Conservation (phyloP, 148 eudicot genomes). For the Diospyros kaki region DNA sequence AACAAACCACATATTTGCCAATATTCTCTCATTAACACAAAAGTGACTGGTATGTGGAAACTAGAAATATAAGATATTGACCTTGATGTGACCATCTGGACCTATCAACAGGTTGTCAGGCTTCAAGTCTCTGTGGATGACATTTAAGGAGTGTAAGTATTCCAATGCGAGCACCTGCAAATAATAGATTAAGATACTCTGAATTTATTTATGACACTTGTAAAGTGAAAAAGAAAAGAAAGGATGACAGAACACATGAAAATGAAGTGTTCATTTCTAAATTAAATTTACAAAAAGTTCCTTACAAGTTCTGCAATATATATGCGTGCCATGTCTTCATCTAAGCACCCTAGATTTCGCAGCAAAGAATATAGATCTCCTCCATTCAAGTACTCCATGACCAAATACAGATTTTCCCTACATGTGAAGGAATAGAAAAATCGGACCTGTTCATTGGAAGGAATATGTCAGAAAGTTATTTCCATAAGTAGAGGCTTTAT, state of each 20-base stretch:
- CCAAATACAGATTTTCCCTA: constrained; percentile 95
- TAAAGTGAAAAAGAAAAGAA: constrained; percentile 10
- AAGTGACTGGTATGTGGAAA: neutral
- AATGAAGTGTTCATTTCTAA: constrained; percentile 9
- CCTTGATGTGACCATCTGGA: constrained; percentile 99
- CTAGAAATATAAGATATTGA: constrained; percentile 26
- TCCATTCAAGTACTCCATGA: constrained; percentile 98
- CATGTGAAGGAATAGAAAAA: constrained; percentile 99
- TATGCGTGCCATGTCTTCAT: constrained; percentile 96
- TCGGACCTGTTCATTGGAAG: constrained; percentile 69
- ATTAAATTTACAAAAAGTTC: neutral
- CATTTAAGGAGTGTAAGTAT: constrained; percentile 82
- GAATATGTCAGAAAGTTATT: constrained; percentile 26
- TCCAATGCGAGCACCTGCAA: constrained; percentile 97
- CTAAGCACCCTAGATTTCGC: constrained; percentile 88
- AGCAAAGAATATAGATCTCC: constrained; percentile 95
- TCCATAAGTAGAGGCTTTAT: constrained; percentile 8
- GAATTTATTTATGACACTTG: constrained; percentile 7
- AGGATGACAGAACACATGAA: neutral
- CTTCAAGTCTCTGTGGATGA: constrained; percentile 92
- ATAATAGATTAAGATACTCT: neutral
- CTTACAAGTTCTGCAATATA: constrained; percentile 98
- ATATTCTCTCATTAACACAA: neutral
- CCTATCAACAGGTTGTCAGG: constrained; percentile 96
- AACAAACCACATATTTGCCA: neutral